Evolutionary conservation across 2,329 filamentous ascomycete genomes (phyloP).

Genomic region (Colletotrichum sp.): DNA sequence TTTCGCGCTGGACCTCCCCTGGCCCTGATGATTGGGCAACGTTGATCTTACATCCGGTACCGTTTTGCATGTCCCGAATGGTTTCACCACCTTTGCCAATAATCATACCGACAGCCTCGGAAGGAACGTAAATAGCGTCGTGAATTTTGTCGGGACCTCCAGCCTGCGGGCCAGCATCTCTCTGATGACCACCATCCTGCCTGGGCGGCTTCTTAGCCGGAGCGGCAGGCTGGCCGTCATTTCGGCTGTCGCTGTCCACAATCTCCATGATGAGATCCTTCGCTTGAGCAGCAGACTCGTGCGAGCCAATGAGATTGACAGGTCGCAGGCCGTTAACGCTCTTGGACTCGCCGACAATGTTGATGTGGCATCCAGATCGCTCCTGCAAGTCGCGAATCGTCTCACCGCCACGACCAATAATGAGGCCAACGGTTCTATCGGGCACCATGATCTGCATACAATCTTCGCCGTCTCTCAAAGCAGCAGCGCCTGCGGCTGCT

Average conservation of each 20-base stretch:
- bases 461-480: constrained; percentile 79
- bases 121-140: constrained; percentile 84
- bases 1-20: constrained; percentile 82
- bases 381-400: constrained; percentile 94
- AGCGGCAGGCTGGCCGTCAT: constrained; percentile 43
- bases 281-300: constrained; percentile 75
- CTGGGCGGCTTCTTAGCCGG: constrained; percentile 30
- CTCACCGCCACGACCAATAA: constrained; percentile 92
- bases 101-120: constrained; percentile 94
- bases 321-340: constrained; percentile 89
- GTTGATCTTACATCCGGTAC: constrained; percentile 92
- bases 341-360: constrained; percentile 93
- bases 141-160: constrained; percentile 71
- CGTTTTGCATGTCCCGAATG: constrained; percentile 91
- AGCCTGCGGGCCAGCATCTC: constrained; percentile 33
- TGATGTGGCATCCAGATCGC: constrained; percentile 91
- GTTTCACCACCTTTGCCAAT: constrained; percentile 95
- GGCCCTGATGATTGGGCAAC: constrained; percentile 82
- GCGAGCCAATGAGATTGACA: constrained; percentile 86
- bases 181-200: constrained; percentile 34
- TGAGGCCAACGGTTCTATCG: constrained; percentile 89
- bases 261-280: constrained; percentile 93
- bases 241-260: constrained; percentile 85
- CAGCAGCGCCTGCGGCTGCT: constrained; percentile 35
- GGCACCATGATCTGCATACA: constrained; percentile 94